phyloP scores from a whole-genome alignment of 2,329 filamentous ascomycete species.

The Aspergillus nomiae region DNA sequence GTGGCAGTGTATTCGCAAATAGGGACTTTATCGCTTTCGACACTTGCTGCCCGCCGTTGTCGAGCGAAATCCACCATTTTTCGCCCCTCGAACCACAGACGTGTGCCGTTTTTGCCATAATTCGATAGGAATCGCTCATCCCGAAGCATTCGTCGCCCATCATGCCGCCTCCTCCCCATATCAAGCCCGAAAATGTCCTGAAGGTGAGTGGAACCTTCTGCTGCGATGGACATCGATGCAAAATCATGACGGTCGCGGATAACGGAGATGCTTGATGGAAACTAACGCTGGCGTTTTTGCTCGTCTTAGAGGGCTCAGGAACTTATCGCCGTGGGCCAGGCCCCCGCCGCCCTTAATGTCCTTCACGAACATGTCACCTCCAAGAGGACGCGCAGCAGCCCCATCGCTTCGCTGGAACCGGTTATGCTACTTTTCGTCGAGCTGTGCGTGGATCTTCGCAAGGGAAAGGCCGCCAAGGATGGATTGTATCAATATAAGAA shows the following conservation, averaged over 20 bases:
- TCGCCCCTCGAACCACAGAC: slow-evolving; percentile 4
- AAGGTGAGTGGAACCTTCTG: slow-evolving; percentile 56
- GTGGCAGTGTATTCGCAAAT: slow-evolving; percentile 36
- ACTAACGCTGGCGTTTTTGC: slow-evolving; percentile 22
- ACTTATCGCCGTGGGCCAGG: slow-evolving; percentile 96
- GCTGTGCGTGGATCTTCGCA: slow-evolving; percentile 94
- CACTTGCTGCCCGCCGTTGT: slow-evolving; percentile 31
- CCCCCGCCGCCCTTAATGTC: slow-evolving; percentile 85
- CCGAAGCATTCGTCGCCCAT: slow-evolving; percentile 42
- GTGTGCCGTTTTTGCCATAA: not conserved
- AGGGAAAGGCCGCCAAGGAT: slow-evolving; percentile 98
- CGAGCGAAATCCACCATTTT: slow-evolving; percentile 24
- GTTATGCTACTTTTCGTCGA: slow-evolving; percentile 98
- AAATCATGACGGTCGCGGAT: not conserved
- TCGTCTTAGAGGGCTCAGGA: slow-evolving; percentile 76
- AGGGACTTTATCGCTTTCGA: slow-evolving; percentile 25
- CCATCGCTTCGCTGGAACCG: slow-evolving; percentile 93
- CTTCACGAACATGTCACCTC: slow-evolving; percentile 99
- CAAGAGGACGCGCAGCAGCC: slow-evolving; percentile 95
- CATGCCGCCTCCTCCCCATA: slow-evolving; percentile 94
- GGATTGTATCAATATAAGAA: slow-evolving; percentile 99
- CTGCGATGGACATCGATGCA: slow-evolving; percentile 5
- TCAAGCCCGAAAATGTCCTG: slow-evolving; percentile 98
- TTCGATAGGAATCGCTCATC: slow-evolving; percentile 17
- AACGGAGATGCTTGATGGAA: not conserved